Conservation (phyloP, 2,329 filamentous ascomycete species). For the Paradendryphiella salina region DNA sequence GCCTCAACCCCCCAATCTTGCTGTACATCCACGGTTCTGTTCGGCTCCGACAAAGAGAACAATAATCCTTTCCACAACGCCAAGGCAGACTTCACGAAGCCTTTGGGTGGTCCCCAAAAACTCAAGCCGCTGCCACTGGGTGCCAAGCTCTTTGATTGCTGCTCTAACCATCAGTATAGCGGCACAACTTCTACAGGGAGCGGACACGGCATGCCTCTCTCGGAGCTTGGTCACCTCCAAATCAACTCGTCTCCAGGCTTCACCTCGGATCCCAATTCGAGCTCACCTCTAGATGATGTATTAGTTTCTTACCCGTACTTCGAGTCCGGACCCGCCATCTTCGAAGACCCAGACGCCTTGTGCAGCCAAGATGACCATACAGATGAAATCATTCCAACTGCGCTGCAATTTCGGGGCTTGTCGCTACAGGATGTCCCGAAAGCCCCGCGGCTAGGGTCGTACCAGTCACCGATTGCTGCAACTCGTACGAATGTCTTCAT, state of each 20-base stretch:
- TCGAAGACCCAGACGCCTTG: constrained; percentile 5
- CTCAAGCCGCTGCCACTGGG: not conserved
- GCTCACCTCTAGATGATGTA: not conserved
- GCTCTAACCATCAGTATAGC: not conserved
- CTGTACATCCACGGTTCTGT: not conserved
- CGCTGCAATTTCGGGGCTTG: constrained; percentile 19
- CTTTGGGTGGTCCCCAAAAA: no score
- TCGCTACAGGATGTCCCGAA: constrained; percentile 12
- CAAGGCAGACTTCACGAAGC: not conserved
- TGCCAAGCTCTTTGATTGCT: not conserved
- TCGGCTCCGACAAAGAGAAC: constrained; percentile 11
- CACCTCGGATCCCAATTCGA: not conserved
- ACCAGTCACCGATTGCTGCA: not conserved
- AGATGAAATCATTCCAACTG: constrained; percentile 12
- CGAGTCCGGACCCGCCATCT: constrained; percentile 1
- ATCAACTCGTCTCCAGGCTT: not conserved
- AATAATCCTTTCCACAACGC: not conserved
- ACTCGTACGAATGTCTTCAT: constrained; percentile 15
- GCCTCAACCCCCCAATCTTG: not conserved
- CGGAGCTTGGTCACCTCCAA: not conserved
- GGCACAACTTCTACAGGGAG: not conserved
- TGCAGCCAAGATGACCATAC: not conserved
- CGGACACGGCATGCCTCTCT: not conserved
- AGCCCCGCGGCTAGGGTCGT: not conserved
- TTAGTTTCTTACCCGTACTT: not conserved